Evolutionary conservation across 2,329 filamentous ascomycete species (phyloP), one percentile per base, ranked within the genome.

Genomic region (Neonectria hederae): DNA sequence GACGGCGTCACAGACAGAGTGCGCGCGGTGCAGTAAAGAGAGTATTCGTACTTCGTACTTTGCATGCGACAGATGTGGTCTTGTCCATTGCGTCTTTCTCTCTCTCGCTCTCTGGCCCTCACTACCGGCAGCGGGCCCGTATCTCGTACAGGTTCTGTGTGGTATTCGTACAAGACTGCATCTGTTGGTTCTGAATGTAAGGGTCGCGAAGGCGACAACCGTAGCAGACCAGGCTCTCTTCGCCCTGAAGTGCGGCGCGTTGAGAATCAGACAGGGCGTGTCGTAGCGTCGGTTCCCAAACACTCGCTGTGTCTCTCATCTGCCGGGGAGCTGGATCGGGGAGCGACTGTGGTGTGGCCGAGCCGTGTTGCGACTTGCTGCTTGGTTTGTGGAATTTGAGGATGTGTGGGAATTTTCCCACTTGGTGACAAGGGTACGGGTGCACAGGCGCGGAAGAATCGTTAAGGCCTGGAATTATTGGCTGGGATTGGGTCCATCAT

Each of bases 261-360:
- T 67, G 63, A 58, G 62, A 65, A 62, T 66, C 9, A 45, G 49
- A 59, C 46, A 59, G 66, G 45, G 54, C 35, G 52, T 58, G 61
- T 72, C 56, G 69, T 72, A 73, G 70, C 68, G 70, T 62, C 59
- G 24, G 62, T 49, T 70, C 63, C 68, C 59, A 73, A 73, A 72
- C 69, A 62, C 65, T 70, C 52, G 65, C 46, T 53, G 54, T 69
- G 67, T 72, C 67, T 66, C 70, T 71, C 65, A 69, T 73, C 65
- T 74, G 67, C 71, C 67, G 63, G 68, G 62, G 68, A 58, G 57
- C 55, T 62, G 63, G 58, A 59, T 59, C 55, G 58, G 57, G 30
- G 54, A 35, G 38, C 14, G 46, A 28, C 42, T 49, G 40, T 54
- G 22, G 14, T 28, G 26, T 52, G 14, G 32, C 46, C 53, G 42